These are phyloP conservation scores for Stentor roeselii DNA, from an alignment of 73 alveolate species.

Conservation along the genomic window DNA sequence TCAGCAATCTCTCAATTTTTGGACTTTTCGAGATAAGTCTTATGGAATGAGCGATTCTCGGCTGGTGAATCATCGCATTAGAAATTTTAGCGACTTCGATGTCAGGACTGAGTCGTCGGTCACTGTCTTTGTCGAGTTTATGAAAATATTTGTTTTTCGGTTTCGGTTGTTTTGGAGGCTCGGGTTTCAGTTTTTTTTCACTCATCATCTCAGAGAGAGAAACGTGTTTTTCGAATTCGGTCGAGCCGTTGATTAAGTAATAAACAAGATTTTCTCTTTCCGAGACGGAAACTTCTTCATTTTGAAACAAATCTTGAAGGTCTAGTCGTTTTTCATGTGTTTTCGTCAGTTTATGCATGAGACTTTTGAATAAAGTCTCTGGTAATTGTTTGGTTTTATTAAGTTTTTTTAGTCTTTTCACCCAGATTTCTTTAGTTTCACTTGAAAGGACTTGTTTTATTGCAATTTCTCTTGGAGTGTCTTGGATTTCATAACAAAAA, in stretches of 20 bases:
- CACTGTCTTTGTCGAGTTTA: slow-evolving; percentile 5
- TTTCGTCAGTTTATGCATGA: background rate
- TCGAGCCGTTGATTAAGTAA: background rate
- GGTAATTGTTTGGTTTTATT: background rate
- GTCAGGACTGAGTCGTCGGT: background rate
- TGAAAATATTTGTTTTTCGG: background rate
- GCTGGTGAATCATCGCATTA: background rate
- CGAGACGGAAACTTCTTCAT: background rate
- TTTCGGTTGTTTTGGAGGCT: slow-evolving; percentile 14
- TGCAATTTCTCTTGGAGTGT: background rate
- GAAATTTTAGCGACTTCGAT: background rate
- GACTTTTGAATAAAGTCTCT: background rate
- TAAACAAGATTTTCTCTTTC: background rate
- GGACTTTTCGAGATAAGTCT: background rate
- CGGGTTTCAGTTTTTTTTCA: slow-evolving; percentile 13
- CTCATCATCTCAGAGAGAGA: slow-evolving; percentile 11
- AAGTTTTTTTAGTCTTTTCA: background rate
- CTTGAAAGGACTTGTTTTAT: background rate
- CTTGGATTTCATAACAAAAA: slow-evolving; percentile 17
- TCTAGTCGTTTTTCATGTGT: background rate
- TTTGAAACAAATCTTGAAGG: background rate
- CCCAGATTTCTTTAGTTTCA: background rate
- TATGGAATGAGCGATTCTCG: background rate
- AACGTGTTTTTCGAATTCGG: background rate
- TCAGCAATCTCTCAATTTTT: background rate